phyloP scores from a whole-genome alignment of 75 land plant species.

The Sequoiadendron giganteum region DNA sequence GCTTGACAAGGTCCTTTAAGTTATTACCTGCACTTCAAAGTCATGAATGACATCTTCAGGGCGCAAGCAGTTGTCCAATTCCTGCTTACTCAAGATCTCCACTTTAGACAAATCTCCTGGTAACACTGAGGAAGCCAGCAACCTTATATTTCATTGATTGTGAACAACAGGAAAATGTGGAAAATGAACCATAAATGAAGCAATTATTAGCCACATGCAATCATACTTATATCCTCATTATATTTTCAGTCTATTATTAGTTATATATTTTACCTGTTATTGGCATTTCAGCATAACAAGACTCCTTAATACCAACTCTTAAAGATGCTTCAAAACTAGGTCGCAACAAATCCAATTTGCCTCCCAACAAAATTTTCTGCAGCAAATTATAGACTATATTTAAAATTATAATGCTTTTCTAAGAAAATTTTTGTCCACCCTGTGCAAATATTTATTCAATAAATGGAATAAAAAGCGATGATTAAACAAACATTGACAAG shows the following conservation, averaged over 20 bases:
- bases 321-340: constrained; percentile 20
- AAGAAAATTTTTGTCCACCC: background rate
- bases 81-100: constrained; percentile 13
- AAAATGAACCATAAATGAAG: background rate
- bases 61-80: constrained; percentile 22
- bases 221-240: background rate
- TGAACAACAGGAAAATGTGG: background rate
- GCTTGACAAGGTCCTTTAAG: background rate
- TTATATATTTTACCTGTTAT: constrained; percentile 16
- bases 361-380: constrained; percentile 24
- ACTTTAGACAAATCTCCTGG: constrained; percentile 38
- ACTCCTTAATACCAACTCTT: constrained; percentile 12
- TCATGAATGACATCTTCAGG: constrained; percentile 52
- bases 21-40: constrained; percentile 51
- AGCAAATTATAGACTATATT: background rate
- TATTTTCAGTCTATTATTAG: background rate
- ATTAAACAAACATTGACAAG: background rate
- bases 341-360: constrained; percentile 16
- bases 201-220: background rate
- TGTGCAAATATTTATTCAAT: background rate
- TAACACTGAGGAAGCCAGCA: constrained; percentile 28
- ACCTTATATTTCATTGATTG: background rate
- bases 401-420: background rate
- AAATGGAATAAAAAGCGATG: background rate
- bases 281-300: constrained; percentile 16